Evolutionary conservation across 2,329 filamentous ascomycete genomes (phyloP).

Genomic region (Allantophomopsis cytisporea): DNA sequence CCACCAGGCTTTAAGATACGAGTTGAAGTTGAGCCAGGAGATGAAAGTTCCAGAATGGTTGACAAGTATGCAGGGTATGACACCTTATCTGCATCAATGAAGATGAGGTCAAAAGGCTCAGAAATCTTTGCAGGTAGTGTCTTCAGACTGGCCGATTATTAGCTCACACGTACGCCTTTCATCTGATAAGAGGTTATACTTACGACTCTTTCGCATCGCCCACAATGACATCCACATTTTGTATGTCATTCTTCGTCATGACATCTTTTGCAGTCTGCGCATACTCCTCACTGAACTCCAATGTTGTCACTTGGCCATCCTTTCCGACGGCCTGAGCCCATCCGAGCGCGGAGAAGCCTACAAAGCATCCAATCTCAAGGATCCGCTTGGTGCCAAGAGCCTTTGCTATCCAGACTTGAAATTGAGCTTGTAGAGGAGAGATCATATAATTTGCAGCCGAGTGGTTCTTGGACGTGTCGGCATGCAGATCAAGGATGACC

Average conservation of each 20-base stretch:
- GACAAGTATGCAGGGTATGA: conserved; percentile 34
- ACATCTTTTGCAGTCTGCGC: conserved; percentile 25
- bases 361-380: conserved; percentile 15
- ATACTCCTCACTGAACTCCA: conserved; percentile 31
- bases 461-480: conserved; percentile 8
- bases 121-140: conserved; percentile 6
- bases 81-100: conserved; percentile 38
- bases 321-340: conserved; percentile 13
- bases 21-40: conserved; percentile 15
- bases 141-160: conserved; percentile 3
- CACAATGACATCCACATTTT: conserved; percentile 31
- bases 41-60: conserved; percentile 28
- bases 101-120: conserved; percentile 37
- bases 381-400: conserved; percentile 13
- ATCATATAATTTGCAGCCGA: conserved; percentile 12
- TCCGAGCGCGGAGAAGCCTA: conserved; percentile 13
- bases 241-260: conserved; percentile 23
- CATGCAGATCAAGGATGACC: conserved; percentile 28
- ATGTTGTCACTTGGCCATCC: conserved; percentile 18
- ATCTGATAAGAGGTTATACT: conserved; percentile 12
- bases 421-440: conserved; percentile 11
- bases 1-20: conserved; percentile 33
- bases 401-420: conserved; percentile 10
- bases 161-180: background rate
- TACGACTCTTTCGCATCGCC: conserved; percentile 33